Evolutionary conservation across 139 green algal species (phyloP).

Genomic region (Asterochloris sp.): DNA sequence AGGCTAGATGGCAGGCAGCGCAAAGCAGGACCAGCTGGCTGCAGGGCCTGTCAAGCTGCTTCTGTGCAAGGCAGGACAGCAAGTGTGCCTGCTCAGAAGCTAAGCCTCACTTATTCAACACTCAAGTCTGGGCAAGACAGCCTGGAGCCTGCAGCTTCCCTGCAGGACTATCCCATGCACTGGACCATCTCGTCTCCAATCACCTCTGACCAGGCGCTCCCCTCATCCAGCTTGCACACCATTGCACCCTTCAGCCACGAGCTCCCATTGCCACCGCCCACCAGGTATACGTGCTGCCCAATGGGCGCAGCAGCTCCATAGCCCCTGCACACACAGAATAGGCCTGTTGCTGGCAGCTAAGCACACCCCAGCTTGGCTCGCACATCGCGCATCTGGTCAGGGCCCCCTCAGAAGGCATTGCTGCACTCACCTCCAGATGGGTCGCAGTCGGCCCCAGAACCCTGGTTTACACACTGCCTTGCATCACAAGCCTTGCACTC

Average conservation of each 20-base stretch:
- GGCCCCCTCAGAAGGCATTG: neutral
- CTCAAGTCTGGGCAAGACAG: neutral
- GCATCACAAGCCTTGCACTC: too few relatives aligned
- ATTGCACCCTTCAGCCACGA: conserved; percentile 27
- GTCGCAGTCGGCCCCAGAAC: too few relatives aligned
- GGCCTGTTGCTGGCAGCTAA: neutral
- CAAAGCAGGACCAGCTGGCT: too few relatives aligned
- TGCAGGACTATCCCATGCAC: neutral
- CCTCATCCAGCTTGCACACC: conserved; percentile 6
- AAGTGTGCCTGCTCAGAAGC: too few relatives aligned
- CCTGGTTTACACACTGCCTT: neutral
- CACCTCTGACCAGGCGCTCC: conserved; percentile 22
- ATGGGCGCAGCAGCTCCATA: conserved; percentile 30
- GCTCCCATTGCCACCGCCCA: conserved; percentile 30
- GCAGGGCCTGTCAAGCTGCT: too few relatives aligned
- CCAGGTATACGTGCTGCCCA: conserved; percentile 25
- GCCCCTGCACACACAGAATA: conserved; percentile 14
- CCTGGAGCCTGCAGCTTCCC: neutral
- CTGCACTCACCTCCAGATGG: too few relatives aligned
- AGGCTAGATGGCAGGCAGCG: too few relatives aligned
- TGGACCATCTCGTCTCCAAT: neutral
- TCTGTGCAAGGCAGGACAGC: too few relatives aligned
- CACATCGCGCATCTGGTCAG: too few relatives aligned
- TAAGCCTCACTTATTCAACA: neutral
- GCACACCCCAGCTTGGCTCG: neutral